Base-by-base conservation (phyloP, 1,139 yeast species). In the Candida smagusa region DNA sequence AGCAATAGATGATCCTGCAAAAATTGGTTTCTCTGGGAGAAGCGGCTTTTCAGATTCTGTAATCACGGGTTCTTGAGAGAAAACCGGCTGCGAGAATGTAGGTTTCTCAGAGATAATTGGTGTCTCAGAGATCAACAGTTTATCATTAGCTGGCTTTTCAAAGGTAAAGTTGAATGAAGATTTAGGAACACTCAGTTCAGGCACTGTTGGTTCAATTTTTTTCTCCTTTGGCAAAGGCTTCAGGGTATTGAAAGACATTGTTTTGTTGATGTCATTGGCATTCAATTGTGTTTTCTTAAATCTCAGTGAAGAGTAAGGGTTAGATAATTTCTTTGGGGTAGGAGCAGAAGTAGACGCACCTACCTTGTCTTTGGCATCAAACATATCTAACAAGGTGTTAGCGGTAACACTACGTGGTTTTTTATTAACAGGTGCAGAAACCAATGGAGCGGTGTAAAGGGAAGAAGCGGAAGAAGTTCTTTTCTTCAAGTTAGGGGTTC, bases 361-460 rank as follows among this genome's bases (percentile, higher is more conserved):
- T 4, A 8, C 8, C 9, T n/a, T 12, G 5, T 11, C 9, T n/a
- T 12, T 27, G 5, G 39, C 38, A 45, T 81, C 86, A 35, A 85
- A 61, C 33, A 84, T 71, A 4, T 84, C 76, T 37, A 84, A 64
- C 33, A 85, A 63, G 0, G 85, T 75, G 33, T 77, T 69, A 0
- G 94, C 95, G 0, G 92, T 76, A 37, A 71, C 72, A 52, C 89
- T 84, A 44, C 79, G 53, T 2, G 69, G 67, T 41, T 50, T 54
- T 29, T 34, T 34, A 22, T 22, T 13, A 7, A 4, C 9, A 2
- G 35, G 23, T 24, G 28, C 29, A 8, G 16, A 9, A 4, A 19
- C 7, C 4, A 30, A n/a, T 7, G 30, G 27, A 24, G 30, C 12
- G 8, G 30, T 12, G 19, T 39, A 36, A 30, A 28, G 36, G 16